Evolutionary conservation across 768 basidiomycete genomes (phyloP), one percentile per base, ranked within the genome.

Genomic region (Rhizopogon vulgaris): DNA sequence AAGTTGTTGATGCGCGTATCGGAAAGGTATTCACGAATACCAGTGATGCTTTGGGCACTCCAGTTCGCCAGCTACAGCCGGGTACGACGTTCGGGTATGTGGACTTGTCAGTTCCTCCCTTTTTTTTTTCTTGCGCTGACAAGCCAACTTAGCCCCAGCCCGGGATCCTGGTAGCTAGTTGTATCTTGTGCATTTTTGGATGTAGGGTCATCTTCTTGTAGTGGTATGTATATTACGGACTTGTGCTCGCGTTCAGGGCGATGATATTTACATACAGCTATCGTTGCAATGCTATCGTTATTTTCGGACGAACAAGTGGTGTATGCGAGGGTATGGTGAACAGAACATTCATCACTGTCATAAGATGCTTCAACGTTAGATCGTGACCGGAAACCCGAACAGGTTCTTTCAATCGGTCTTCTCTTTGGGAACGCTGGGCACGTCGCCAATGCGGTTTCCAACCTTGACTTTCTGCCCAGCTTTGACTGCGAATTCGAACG

Each of bases 391-490:
- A 28, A 28, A 28, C 7, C 28, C 28, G 28, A 28, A 30, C 28
- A 30, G 28, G 28, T 30, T 9, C 9, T 28, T 43, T 62, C 58
- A 69, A 28, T 67, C 69, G 3, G 39, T 58, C 64, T 76, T 72
- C 38, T 58, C 57, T 56, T 72, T 66, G 17, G 66, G 53, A 11
- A 80, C 53, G 1, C 61, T 55, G 0, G 60, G 58, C 2, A 65
- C 64, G 57, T 89, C 82, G 4, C 94, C 94, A 32, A 99, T 62
- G 56, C 73, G 70, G 70, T 97, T 76, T 0, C 95, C 95, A 34
- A 95, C 91, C 66, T 84, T 83, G 54, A 98, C 83, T 68, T 87
- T 89, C 68, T 93, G 79, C 2, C 93, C 91, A 2, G 84, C 78
- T 55, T 82, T 73, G 14, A 94, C 79, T 0, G 73, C 66, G 61